Base-by-base conservation (phyloP, 2,329 filamentous ascomycete species). In the Fusarium austroafricanum region DNA sequence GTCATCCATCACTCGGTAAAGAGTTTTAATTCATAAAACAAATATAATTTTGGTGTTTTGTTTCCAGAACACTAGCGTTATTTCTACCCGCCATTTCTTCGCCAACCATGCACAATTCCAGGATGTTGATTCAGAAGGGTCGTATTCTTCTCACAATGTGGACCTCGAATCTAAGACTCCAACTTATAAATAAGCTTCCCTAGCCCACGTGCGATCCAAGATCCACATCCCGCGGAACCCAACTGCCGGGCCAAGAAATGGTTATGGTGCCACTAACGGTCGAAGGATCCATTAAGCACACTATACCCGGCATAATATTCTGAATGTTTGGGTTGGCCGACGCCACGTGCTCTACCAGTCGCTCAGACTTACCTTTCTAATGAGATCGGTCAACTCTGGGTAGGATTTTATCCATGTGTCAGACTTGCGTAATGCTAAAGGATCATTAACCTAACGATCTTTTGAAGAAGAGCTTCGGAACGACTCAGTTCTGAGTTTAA, bases 181-280 rank as follows among this genome's bases (percentile, higher is more conserved):
- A 2, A 15, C 49, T 23, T 26, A 2, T 33, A 10, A 20, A 52
- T 33, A 52, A 52, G 49, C 46, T 50, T 50, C n/a, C 10, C n/a
- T 1, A 15, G 46, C 20, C 49, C 49, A 52, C 49, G 49, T 52
- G 49, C 28, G 20, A 18, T 52, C 20, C 15, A 17, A 29, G 38
- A 3, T 44, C 49, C 49, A 52, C 49, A 44, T 43, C 28, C 10
- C 17, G 20, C 38, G 49, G 38, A 33, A 52, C 28, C 26, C 17
- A 52, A 33, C 20, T 52, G 38, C 38, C 38, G 38, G 20, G 28
- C 26, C 49, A 52, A 52, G 37, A 31, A 11, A 2, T 31, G 14
- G 2, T 8, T 2, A 18, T 23, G 20, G 17, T 7, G 11, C 15
- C 9, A 5, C 20, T 44, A 31, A 52, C 37, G 4, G 18, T 17